Evolutionary conservation across 129 eudicot species (phyloP).

Genomic region (Flaveria sonorensis): DNA sequence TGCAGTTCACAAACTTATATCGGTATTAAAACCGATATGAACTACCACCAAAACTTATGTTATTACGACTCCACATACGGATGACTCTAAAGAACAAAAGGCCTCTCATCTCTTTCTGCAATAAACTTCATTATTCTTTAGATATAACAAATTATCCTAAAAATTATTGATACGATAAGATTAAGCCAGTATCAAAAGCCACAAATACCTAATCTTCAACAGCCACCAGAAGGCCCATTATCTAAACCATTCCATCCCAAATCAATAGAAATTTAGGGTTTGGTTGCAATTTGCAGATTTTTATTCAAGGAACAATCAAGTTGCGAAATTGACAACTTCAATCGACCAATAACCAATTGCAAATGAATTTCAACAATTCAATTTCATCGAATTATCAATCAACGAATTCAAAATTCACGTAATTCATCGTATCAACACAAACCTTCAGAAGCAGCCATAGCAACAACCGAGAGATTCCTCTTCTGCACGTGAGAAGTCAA

Average conservation of each 20-base stretch:
- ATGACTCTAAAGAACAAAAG: not conserved
- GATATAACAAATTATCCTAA: not conserved
- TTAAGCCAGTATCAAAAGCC: not conserved
- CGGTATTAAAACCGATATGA: not conserved
- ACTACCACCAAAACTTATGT: not conserved
- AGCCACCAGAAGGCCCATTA: not conserved
- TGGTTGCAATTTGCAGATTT: not conserved
- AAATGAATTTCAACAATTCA: conserved; percentile 1
- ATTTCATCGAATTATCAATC: too few species aligned
- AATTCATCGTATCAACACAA: not conserved
- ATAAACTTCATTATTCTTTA: not conserved
- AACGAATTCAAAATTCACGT: not conserved
- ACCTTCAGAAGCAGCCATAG: conserved; percentile 47
- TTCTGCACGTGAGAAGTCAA: conserved; percentile 22
- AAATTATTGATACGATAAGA: not conserved
- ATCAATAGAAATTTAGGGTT: not conserved
- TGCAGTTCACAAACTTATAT: not conserved
- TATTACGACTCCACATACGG: not conserved
- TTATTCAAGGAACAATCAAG: not conserved
- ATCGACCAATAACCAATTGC: not conserved
- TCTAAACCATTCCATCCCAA: not conserved
- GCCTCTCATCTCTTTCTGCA: not conserved
- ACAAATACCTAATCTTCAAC: not conserved
- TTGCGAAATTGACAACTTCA: not conserved
- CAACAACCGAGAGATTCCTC: conserved; percentile 33